phyloP scores from a whole-genome alignment of 352 stramenopile species.

The Globisporangium spinosum region DNA sequence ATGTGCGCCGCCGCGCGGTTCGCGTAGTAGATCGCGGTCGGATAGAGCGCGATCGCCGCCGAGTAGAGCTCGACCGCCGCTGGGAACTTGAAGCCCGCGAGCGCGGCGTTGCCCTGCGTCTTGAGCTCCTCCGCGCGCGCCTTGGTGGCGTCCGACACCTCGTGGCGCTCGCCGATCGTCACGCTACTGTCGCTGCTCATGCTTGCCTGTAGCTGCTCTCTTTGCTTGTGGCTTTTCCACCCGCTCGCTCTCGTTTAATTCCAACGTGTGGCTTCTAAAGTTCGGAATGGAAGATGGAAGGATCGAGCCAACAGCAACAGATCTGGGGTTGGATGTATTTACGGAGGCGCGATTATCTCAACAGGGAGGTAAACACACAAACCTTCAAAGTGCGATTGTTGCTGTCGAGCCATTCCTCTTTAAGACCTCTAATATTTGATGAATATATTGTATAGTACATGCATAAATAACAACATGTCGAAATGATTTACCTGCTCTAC shows the following conservation, averaged over 20 bases:
- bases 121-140: constrained; percentile 77
- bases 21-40: constrained; percentile 91
- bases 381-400: not conserved
- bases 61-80: constrained; percentile 88
- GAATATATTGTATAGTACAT: no score
- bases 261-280: constrained; percentile 9
- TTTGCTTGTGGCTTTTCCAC: not conserved
- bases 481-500: not conserved
- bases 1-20: constrained; percentile 96
- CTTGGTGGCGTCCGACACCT: constrained; percentile 60
- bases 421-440: not conserved
- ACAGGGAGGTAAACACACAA: not conserved
- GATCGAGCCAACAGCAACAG: not conserved
- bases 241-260: not conserved
- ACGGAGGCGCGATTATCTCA: not conserved
- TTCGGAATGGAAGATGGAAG: constrained; percentile 7
- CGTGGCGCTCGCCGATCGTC: constrained; percentile 48
- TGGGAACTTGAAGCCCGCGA: constrained; percentile 79
- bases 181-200: constrained; percentile 38
- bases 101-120: constrained; percentile 76
- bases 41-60: constrained; percentile 81
- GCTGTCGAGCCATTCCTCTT: not conserved
- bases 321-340: not conserved
- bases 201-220: constrained; percentile 8
- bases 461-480: not conserved